phyloP scores from a whole-genome alignment of 2,329 filamentous ascomycete species.

The Phialophora macrospora region DNA sequence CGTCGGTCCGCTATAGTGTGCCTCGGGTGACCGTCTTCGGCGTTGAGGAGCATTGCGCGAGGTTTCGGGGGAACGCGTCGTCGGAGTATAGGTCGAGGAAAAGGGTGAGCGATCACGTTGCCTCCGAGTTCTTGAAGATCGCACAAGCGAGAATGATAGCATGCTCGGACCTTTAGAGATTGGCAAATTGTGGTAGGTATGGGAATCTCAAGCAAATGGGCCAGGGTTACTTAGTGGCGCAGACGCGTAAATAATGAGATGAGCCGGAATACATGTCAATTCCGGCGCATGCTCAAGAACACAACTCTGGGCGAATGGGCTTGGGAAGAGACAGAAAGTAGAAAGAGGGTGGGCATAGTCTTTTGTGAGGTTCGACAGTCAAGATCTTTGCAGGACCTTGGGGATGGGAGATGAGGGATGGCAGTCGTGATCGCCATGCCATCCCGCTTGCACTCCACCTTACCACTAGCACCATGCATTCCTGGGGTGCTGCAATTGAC shows the following conservation, averaged over 20 bases:
- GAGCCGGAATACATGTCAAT: not conserved
- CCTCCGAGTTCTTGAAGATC: slow-evolving; percentile 23
- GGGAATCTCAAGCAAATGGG: not conserved
- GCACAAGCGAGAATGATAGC: slow-evolving; percentile 29
- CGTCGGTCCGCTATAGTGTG: slow-evolving; percentile 12
- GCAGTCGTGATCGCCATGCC: not conserved
- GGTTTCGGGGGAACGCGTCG: slow-evolving; percentile 27
- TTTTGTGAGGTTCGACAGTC: slow-evolving; percentile 2
- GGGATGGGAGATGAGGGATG: not conserved
- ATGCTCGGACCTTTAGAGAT: slow-evolving; percentile 15
- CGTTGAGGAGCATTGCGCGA: slow-evolving; percentile 29
- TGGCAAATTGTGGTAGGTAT: not conserved
- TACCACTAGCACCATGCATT: slow-evolving; percentile 13
- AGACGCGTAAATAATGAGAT: slow-evolving; percentile 15
- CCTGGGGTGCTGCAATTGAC: slow-evolving; percentile 7
- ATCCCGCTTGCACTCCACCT: slow-evolving; percentile 9
- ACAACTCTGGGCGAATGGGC: not conserved
- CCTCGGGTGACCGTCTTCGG: slow-evolving; percentile 11
- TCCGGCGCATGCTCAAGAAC: not conserved
- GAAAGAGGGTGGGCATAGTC: not conserved
- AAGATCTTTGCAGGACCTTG: not conserved
- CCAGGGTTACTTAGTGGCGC: not conserved
- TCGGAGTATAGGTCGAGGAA: slow-evolving; percentile 41
- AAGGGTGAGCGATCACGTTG: slow-evolving; percentile 41
- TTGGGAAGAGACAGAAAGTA: not conserved